Evolutionary conservation across 192 early-diverging fungal genomes (phyloP).

Genomic region (Cetraspora pellucida): DNA sequence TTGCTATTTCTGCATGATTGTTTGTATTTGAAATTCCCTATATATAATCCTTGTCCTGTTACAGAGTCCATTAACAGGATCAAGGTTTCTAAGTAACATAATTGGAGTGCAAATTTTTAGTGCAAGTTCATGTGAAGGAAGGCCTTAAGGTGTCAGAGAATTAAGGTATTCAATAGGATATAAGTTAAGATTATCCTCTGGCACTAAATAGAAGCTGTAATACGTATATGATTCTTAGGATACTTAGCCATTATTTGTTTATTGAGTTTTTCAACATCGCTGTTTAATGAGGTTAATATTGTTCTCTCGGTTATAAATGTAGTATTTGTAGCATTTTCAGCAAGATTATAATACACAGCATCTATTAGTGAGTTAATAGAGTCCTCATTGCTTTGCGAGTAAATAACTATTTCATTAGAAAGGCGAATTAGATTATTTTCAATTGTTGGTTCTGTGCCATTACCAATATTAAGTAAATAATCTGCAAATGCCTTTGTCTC

Average conservation of each 20-base stretch:
- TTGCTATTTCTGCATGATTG: constrained; percentile 23
- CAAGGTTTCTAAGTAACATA: constrained; percentile 29
- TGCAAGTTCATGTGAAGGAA: constrained; percentile 36
- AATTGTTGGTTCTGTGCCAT: not conserved
- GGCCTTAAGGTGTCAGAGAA: constrained; percentile 9
- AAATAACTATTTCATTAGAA: not conserved
- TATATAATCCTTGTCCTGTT: constrained; percentile 34
- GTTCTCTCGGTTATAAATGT: constrained; percentile 14
- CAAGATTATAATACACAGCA: constrained; percentile 21
- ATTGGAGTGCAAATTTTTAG: constrained; percentile 33
- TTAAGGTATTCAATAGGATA: constrained; percentile 36
- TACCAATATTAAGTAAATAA: constrained; percentile 21
- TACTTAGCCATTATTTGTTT: not conserved
- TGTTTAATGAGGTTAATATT: constrained; percentile 34
- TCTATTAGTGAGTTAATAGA: not conserved
- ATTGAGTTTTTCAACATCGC: constrained; percentile 35
- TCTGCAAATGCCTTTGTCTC: constrained; percentile 25
- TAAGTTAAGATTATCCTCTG: not conserved
- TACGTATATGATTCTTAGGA: constrained; percentile 10
- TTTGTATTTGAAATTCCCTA: not conserved
- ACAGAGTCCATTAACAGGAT: constrained; percentile 32
- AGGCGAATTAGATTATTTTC: not conserved
- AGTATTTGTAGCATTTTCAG: not conserved
- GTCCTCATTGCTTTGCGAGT: not conserved
- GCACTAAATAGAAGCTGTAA: not conserved